Conservation (phyloP, 495 filamentous ascomycete species). For the Neurospora sublineolata region DNA sequence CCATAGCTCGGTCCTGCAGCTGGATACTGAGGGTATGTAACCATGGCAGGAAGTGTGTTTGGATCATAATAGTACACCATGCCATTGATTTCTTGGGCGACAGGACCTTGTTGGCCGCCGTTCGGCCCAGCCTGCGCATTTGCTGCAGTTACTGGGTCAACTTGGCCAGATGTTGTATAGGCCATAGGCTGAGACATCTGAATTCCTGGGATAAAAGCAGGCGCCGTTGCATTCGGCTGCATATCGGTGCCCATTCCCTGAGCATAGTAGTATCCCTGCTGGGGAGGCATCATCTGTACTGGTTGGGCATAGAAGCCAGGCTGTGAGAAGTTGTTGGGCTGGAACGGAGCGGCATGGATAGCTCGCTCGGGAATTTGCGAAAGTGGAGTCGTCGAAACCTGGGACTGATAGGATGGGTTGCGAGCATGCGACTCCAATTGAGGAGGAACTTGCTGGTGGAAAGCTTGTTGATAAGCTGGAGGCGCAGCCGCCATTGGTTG, state of each 20-base stretch:
- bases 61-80: conserved; percentile 92
- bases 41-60: conserved; percentile 51
- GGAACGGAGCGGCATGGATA: conserved; percentile 86
- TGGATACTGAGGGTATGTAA: conserved; percentile 38
- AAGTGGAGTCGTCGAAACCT: conserved; percentile 73
- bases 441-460: conserved; percentile 80
- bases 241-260: conserved; percentile 41
- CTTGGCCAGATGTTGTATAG: conserved; percentile 33
- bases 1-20: conserved; percentile 35
- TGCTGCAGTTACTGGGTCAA: conserved; percentile 20
- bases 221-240: conserved; percentile 40
- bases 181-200: conserved; percentile 33
- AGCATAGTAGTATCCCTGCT: conserved; percentile 47
- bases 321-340: conserved; percentile 57
- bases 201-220: conserved; percentile 47
- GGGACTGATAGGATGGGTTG: conserved; percentile 64
- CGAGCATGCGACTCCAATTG: conserved; percentile 57
- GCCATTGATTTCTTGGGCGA: conserved; percentile 85
- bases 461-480: conserved; percentile 65
- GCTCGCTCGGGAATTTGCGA: conserved; percentile 92
- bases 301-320: conserved; percentile 51
- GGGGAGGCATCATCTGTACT: conserved; percentile 39
- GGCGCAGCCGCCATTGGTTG: conserved; percentile 50
- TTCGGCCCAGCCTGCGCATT: conserved; percentile 14
- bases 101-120: conserved; percentile 48